Conservation (phyloP, 2,329 filamentous ascomycete species). For the Aspergillus fumigatiaffinis region DNA sequence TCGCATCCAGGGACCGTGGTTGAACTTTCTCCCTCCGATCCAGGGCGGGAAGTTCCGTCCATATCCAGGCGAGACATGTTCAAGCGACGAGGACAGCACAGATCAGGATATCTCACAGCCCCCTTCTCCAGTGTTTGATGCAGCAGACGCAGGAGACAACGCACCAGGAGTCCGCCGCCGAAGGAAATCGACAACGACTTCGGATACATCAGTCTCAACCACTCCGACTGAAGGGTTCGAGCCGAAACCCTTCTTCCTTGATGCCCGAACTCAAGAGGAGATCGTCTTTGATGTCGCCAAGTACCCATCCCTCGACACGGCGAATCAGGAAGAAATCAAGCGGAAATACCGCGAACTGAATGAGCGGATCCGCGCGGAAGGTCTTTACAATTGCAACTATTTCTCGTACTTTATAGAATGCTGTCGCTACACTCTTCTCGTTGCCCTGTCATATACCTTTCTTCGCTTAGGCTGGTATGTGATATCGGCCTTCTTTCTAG, state of each 20-base stretch:
- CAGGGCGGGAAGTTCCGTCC: constrained; percentile 77
- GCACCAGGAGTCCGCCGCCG: constrained; percentile 34
- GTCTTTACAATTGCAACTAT: constrained; percentile 83
- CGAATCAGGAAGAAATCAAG: constrained; percentile 71
- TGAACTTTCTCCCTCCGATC: constrained; percentile 85
- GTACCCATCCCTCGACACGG: constrained; percentile 73
- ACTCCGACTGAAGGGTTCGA: constrained; percentile 23
- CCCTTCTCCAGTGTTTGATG: constrained; percentile 58
- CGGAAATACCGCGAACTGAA: constrained; percentile 77
- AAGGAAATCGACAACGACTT: constrained; percentile 20
- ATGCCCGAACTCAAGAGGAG: constrained; percentile 69
- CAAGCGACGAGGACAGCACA: constrained; percentile 43
- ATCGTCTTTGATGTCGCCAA: constrained; percentile 71
- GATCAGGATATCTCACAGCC: constrained; percentile 54
- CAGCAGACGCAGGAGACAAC: constrained; percentile 37
- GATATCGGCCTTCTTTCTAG: constrained; percentile 69
- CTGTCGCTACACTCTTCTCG: constrained; percentile 67
- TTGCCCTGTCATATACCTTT: constrained; percentile 57
- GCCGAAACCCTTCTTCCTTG: constrained; percentile 59
- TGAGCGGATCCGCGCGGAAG: constrained; percentile 65
- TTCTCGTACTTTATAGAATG: constrained; percentile 71
- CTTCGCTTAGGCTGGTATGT: constrained; percentile 64
- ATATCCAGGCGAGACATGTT: constrained; percentile 44
- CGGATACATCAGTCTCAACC: constrained; percentile 28
- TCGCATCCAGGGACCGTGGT: constrained; percentile 73